These are phyloP conservation scores for Torulaspora franciscae DNA, from an alignment of 805 yeast species.

Conservation along the genomic window DNA sequence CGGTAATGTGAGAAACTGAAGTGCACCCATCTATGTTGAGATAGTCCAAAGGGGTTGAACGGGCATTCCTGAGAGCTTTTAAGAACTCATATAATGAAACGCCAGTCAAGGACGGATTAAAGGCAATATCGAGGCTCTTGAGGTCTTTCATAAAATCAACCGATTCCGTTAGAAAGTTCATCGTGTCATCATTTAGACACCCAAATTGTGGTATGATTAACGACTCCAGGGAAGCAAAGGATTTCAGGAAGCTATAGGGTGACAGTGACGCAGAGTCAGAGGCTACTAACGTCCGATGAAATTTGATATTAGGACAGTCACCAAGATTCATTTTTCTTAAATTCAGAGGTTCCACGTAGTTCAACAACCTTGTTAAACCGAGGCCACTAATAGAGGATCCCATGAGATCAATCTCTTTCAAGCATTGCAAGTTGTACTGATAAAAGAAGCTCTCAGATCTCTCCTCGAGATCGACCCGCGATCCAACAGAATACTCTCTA, in stretches of 20 bases:
- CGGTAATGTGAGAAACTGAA: slow-evolving; percentile 29
- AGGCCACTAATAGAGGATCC: slow-evolving; percentile 29
- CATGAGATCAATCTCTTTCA: slow-evolving; percentile 29
- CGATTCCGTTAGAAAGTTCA: slow-evolving; percentile 17
- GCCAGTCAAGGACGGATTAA: slow-evolving; percentile 32
- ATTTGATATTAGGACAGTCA: slow-evolving; percentile 25
- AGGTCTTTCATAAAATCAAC: slow-evolving; percentile 16
- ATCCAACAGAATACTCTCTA: slow-evolving; percentile 23
- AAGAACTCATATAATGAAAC: slow-evolving; percentile 30
- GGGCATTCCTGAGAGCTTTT: slow-evolving; percentile 14
- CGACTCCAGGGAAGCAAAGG: slow-evolving; percentile 19
- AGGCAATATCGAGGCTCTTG: slow-evolving; percentile 27
- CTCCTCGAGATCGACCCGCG: slow-evolving; percentile 15
- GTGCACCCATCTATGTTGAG: slow-evolving; percentile 29
- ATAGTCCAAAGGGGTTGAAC: slow-evolving; percentile 19
- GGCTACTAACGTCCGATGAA: slow-evolving; percentile 4
- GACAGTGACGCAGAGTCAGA: slow-evolving; percentile 15
- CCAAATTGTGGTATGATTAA: slow-evolving; percentile 28
- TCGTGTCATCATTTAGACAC: slow-evolving; percentile 20
- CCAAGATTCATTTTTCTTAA: slow-evolving; percentile 28
- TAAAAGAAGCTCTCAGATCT: slow-evolving; percentile 13
- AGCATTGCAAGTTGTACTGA: slow-evolving; percentile 16
- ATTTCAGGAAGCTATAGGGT: slow-evolving; percentile 13
- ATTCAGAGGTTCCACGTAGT: slow-evolving; percentile 10
- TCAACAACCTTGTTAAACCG: slow-evolving; percentile 19